Evolutionary conservation across 2,329 filamentous ascomycete genomes (phyloP).

Genomic region (Nemania sp.): DNA sequence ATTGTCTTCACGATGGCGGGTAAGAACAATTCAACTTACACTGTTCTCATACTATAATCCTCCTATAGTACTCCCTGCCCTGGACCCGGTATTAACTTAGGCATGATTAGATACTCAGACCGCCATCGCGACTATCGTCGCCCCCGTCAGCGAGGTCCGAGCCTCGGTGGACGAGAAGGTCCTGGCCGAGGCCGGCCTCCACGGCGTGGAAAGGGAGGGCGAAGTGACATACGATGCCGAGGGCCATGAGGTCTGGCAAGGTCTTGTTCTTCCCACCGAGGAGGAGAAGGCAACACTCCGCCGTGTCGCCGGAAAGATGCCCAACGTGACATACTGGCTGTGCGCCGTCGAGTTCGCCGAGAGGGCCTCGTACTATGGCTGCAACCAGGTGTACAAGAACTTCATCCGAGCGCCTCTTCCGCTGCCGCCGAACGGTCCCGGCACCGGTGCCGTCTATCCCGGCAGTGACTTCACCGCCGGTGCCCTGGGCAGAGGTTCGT

Average conservation of each 20-base stretch:
- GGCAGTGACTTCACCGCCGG: slow-evolving; percentile 46
- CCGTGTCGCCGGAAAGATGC: slow-evolving; percentile 50
- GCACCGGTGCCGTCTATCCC: slow-evolving; percentile 36
- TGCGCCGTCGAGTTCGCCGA: slow-evolving; percentile 57
- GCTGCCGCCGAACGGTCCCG: slow-evolving; percentile 46
- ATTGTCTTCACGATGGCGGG: slow-evolving; percentile 23
- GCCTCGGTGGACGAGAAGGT: slow-evolving; percentile 21
- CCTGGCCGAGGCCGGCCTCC: not conserved
- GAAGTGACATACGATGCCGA: slow-evolving; percentile 25
- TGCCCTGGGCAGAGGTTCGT: slow-evolving; percentile 52
- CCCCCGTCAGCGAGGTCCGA: slow-evolving; percentile 13
- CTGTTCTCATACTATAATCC: not conserved
- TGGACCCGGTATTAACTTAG: slow-evolving; percentile 7
- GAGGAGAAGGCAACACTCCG: slow-evolving; percentile 51
- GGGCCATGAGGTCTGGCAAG: slow-evolving; percentile 36
- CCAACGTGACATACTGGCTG: slow-evolving; percentile 47
- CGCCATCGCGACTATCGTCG: slow-evolving; percentile 14
- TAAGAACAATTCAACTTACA: slow-evolving; percentile 6
- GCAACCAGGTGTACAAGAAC: slow-evolving; percentile 54
- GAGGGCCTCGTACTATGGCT: slow-evolving; percentile 55
- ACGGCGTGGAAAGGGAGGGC: slow-evolving; percentile 1
- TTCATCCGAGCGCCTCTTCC: slow-evolving; percentile 58
- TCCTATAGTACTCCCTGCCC: too few species aligned
- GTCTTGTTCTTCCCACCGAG: slow-evolving; percentile 46
- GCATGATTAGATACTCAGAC: slow-evolving; percentile 15